phyloP scores from a whole-genome alignment of 108 stramenopile species.

The Nitzschia sp. region DNA sequence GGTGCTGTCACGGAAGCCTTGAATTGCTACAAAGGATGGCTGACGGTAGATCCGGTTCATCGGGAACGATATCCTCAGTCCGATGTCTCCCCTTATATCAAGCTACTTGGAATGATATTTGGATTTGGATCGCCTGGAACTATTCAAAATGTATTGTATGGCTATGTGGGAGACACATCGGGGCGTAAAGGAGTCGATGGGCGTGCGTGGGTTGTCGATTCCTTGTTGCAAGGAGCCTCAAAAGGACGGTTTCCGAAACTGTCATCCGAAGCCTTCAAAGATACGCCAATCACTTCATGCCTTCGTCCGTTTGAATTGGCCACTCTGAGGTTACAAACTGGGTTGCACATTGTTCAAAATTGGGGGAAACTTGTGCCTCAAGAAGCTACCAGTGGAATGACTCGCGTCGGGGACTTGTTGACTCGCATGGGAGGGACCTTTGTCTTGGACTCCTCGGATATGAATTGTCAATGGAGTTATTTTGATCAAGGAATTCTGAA shows the following conservation, averaged over 20 bases:
- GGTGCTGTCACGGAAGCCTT: neutral
- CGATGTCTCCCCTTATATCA: neutral
- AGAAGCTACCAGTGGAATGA: neutral
- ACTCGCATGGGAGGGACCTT: slow-evolving; percentile 16
- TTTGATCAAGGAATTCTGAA: slow-evolving; percentile 18
- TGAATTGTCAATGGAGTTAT: neutral
- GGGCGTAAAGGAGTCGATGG: slow-evolving; percentile 4
- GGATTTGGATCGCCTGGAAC: slow-evolving; percentile 21
- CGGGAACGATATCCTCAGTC: neutral
- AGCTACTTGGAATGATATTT: slow-evolving; percentile 11
- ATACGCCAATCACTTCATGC: neutral
- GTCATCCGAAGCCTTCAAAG: neutral
- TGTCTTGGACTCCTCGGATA: neutral
- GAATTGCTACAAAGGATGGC: slow-evolving; percentile 10
- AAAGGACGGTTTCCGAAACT: slow-evolving; percentile 13
- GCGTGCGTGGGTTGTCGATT: slow-evolving; percentile 7
- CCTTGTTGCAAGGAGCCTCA: neutral
- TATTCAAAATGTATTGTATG: slow-evolving; percentile 6
- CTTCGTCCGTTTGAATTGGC: slow-evolving; percentile 14
- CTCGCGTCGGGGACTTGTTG: neutral
- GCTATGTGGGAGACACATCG: slow-evolving; percentile 1
- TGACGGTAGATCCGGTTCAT: slow-evolving; percentile 4
- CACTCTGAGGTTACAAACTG: slow-evolving; percentile 14
- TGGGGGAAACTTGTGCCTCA: slow-evolving; percentile 10
- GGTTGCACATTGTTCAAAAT: slow-evolving; percentile 7